Conservation (phyloP, 1,139 yeast species). For the Protomyces arabidopsidicola region DNA sequence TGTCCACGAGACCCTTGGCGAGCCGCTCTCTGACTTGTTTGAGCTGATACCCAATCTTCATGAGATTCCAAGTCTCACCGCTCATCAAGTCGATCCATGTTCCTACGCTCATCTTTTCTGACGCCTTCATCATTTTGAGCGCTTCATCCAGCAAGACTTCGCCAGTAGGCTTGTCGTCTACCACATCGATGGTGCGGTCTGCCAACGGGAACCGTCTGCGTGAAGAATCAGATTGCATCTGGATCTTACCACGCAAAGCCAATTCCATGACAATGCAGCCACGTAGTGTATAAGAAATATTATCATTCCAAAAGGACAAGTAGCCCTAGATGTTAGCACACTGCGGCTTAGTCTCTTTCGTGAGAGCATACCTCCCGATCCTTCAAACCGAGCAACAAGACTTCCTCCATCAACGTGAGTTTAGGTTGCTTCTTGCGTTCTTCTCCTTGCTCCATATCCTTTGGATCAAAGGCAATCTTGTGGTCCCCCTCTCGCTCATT, state of each 20-base stretch:
- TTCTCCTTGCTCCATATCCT: constrained; percentile 52
- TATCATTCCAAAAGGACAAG: constrained; percentile 95
- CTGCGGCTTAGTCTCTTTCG: not conserved
- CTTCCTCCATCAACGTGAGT: constrained; percentile 94
- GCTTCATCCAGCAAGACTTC: constrained; percentile 94
- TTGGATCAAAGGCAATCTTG: constrained; percentile 79
- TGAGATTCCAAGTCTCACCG: constrained; percentile 96
- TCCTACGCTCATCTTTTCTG: constrained; percentile 74
- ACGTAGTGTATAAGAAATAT: constrained; percentile 89
- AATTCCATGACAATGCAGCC: constrained; percentile 90
- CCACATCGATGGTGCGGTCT: constrained; percentile 81
- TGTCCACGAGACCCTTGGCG: constrained; percentile 94
- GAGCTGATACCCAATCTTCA: constrained; percentile 89
- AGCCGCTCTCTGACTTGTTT: constrained; percentile 95
- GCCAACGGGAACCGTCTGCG: constrained; percentile 81
- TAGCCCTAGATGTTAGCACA: constrained; percentile 52
- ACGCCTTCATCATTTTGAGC: constrained; percentile 78
- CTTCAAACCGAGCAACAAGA: constrained; percentile 81
- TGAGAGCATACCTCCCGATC: constrained; percentile 57
- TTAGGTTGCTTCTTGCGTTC: constrained; percentile 57
- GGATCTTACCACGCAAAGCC: constrained; percentile 82
- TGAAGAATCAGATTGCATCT: constrained; percentile 89
- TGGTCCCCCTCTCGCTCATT: constrained; percentile 38
- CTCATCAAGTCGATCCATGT: constrained; percentile 92
- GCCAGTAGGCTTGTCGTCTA: constrained; percentile 83